Percentiles rank a stretch among this genome's conserved stretches.
phyloP scores from a whole-genome alignment of 2,329 filamentous ascomycete species.

The Microcyclosporella mali region DNA sequence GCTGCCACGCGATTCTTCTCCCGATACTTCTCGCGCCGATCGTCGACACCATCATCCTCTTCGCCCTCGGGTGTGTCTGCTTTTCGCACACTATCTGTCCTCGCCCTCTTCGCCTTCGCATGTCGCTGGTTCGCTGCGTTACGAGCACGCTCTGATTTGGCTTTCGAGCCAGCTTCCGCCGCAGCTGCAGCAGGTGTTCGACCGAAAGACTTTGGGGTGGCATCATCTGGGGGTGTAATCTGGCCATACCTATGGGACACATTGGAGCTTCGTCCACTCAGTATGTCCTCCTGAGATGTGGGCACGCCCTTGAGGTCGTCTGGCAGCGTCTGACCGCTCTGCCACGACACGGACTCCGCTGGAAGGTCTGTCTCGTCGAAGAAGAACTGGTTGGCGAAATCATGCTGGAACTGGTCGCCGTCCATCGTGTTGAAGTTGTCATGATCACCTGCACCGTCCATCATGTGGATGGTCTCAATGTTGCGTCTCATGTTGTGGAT shows the following conservation, averaged over 20 bases:
- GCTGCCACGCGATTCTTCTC: slow-evolving; percentile 68
- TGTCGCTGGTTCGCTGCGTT: slow-evolving; percentile 29
- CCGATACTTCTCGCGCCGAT: slow-evolving; percentile 54
- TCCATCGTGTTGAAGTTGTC: slow-evolving; percentile 1
- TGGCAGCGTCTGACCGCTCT: not conserved
- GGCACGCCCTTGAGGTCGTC: slow-evolving; percentile 3
- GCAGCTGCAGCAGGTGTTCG: slow-evolving; percentile 1
- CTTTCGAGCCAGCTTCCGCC: slow-evolving; percentile 8
- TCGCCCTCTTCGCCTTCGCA: slow-evolving; percentile 24
- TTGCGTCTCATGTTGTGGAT: slow-evolving; percentile 18
- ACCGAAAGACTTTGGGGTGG: slow-evolving; percentile 10
- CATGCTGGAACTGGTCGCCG: not conserved
- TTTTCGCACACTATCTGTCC: slow-evolving; percentile 15
- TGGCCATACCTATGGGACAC: slow-evolving; percentile 30
- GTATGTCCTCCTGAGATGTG: slow-evolving; percentile 15
- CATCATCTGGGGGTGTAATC: slow-evolving; percentile 34
- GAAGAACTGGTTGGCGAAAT: slow-evolving; percentile 6
- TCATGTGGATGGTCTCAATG: slow-evolving; percentile 14
- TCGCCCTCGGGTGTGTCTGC: slow-evolving; percentile 7
- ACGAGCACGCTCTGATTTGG: slow-evolving; percentile 28
- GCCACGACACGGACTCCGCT: slow-evolving; percentile 8
- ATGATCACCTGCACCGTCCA: not conserved
- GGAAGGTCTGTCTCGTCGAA: slow-evolving; percentile 5
- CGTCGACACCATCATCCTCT: slow-evolving; percentile 25
- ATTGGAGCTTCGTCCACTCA: slow-evolving; percentile 13